These are phyloP conservation scores for Tetrapisispora nanseiensis DNA, from an alignment of 805 yeast genomes.

Conservation along the genomic window DNA sequence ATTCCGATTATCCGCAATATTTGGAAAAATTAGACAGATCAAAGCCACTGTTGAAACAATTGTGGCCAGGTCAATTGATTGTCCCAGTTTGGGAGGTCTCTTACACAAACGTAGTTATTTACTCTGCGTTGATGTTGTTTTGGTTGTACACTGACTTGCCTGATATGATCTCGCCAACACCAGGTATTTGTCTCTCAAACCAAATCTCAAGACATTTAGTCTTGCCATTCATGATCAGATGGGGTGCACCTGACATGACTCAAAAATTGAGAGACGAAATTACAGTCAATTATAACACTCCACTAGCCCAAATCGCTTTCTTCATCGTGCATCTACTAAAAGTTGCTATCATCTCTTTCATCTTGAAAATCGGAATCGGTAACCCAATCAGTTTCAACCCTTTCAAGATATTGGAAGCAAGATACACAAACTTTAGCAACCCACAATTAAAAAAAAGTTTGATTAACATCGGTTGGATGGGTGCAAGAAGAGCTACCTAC, in stretches of 20 bases:
- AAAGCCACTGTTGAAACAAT: slow-evolving; percentile 46
- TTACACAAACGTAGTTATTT: slow-evolving; percentile 9
- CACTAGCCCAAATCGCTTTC: slow-evolving; percentile 52
- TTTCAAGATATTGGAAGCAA: slow-evolving; percentile 23
- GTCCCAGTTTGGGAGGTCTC: slow-evolving; percentile 30
- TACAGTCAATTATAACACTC: slow-evolving; percentile 30
- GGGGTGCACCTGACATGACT: slow-evolving; percentile 38
- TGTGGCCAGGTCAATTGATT: slow-evolving; percentile 87
- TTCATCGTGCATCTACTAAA: slow-evolving; percentile 67
- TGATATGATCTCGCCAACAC: slow-evolving; percentile 80
- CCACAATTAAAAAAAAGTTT: slow-evolving; percentile 35
- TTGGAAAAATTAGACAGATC: slow-evolving; percentile 38
- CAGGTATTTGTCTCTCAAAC: slow-evolving; percentile 74
- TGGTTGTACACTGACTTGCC: slow-evolving; percentile 97
- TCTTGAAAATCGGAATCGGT: slow-evolving; percentile 59
- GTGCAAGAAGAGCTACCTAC: slow-evolving; percentile 61
- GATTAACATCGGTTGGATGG: slow-evolving; percentile 84
- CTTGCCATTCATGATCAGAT: slow-evolving; percentile 17
- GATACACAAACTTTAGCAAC: slow-evolving; percentile 27
- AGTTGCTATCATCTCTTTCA: slow-evolving; percentile 41
- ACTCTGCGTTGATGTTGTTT: slow-evolving; percentile 30
- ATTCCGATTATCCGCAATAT: slow-evolving; percentile 43
- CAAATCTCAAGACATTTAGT: slow-evolving; percentile 35
- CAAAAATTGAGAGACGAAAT: slow-evolving; percentile 41
- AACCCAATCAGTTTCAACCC: slow-evolving; percentile 60